phyloP scores from a whole-genome alignment of 192 early-diverging fungal genomes.

The Coemansia sp. region DNA sequence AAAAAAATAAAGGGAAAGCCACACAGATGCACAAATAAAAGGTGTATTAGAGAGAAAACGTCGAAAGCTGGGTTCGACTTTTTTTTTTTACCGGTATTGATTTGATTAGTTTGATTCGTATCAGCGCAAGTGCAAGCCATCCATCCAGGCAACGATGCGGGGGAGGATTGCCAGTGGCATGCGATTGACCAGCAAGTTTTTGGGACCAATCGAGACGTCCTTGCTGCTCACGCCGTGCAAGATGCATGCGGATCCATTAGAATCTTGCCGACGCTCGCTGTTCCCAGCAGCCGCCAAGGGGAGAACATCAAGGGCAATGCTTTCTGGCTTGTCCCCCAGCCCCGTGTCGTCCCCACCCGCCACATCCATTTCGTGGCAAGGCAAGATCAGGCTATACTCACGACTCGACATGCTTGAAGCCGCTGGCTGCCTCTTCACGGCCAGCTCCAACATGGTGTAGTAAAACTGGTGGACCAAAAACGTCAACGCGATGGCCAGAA shows the following conservation, averaged over 20 bases:
- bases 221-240: too few species aligned
- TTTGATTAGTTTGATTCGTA: constrained; percentile 4
- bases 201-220: not conserved
- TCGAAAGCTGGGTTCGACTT: too few species aligned
- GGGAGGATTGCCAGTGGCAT: constrained; percentile 12
- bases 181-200: constrained; percentile 18
- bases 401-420: too few species aligned
- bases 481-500: constrained; percentile 56
- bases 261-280: too few species aligned
- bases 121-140: constrained; percentile 41
- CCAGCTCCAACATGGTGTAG: constrained; percentile 42
- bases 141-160: constrained; percentile 37
- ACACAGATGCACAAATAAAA: not conserved
- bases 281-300: too few species aligned
- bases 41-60: not conserved
- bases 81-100: not conserved
- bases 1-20: not conserved
- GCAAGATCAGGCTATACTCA: too few species aligned
- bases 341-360: too few species aligned
- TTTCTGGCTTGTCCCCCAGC: too few species aligned
- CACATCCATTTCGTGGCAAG: too few species aligned
- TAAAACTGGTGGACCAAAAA: constrained; percentile 58
- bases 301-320: too few species aligned
- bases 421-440: constrained; percentile 5
- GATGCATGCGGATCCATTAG: too few species aligned